Evolutionary conservation across 2,329 filamentous ascomycete species (phyloP).

Genomic region (Epicoccum sorghinum): DNA sequence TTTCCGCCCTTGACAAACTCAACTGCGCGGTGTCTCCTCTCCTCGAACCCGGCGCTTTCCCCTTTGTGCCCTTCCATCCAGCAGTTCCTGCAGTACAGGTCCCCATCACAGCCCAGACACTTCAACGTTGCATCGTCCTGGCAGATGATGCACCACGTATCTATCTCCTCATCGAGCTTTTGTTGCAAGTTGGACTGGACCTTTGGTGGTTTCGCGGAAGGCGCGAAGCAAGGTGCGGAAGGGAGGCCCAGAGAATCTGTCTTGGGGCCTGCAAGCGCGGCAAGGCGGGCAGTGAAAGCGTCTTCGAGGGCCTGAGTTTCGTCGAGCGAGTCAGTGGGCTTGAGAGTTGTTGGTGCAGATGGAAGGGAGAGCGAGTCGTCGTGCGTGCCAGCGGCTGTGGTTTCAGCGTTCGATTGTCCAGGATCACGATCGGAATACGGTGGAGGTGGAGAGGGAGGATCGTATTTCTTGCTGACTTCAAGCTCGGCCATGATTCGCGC

Average conservation of each 20-base stretch:
- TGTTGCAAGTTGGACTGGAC: conserved; percentile 45
- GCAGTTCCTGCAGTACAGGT: conserved; percentile 78
- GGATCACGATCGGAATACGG: conserved; percentile 21
- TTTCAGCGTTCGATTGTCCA: neutral
- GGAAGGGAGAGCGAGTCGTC: conserved; percentile 44
- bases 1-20: conserved; percentile 52
- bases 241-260: conserved; percentile 48
- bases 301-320: conserved; percentile 48
- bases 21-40: conserved; percentile 71
- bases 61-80: conserved; percentile 83
- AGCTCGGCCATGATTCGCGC: conserved; percentile 54
- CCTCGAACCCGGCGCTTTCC: conserved; percentile 71
- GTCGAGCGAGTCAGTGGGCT: conserved; percentile 34
- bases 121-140: conserved; percentile 75
- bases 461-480: conserved; percentile 51
- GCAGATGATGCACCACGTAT: conserved; percentile 83
- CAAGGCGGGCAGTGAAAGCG: conserved; percentile 54
- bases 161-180: conserved; percentile 71
- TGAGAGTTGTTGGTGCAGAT: conserved; percentile 47
- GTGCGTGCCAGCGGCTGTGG: conserved; percentile 12
- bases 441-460: conserved; percentile 29
- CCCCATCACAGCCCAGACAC: conserved; percentile 72
- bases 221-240: conserved; percentile 54
- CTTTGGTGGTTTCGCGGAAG: conserved; percentile 45
- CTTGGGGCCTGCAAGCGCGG: conserved; percentile 45